Evolutionary conservation across 345 rosid species (phyloP).

Genomic region (Boechera retrofracta): DNA sequence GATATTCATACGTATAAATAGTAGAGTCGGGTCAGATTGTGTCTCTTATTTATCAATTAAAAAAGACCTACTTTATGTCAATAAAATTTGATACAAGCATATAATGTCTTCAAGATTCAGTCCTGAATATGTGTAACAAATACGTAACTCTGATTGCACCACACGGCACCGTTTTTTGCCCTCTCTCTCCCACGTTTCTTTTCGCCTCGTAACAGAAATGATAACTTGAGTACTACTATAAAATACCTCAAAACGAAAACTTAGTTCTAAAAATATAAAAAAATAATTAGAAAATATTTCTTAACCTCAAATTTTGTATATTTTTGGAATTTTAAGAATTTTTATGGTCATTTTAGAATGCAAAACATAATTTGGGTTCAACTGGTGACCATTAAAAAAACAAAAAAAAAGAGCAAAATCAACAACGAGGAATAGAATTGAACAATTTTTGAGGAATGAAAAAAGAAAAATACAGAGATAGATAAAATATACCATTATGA

Average conservation of each 20-base stretch:
- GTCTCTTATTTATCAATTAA: background rate
- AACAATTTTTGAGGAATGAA: too few species aligned
- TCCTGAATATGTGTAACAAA: slow-evolving; percentile 15
- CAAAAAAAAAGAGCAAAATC: too few species aligned
- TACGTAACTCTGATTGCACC: slow-evolving; percentile 26
- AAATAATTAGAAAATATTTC: background rate
- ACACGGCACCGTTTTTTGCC: slow-evolving; percentile 11
- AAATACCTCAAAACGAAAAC: background rate
- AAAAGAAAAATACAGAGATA: too few species aligned
- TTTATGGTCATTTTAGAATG: background rate
- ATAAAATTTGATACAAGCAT: background rate
- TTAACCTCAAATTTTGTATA: background rate
- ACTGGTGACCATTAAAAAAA: too few species aligned
- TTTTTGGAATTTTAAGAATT: background rate
- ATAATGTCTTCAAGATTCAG: background rate
- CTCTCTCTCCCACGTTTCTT: slow-evolving; percentile 26
- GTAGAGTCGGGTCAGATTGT: slow-evolving; percentile 31
- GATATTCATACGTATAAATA: slow-evolving; percentile 22
- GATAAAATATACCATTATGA: too few species aligned
- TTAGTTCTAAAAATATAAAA: background rate
- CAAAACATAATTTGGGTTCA: background rate
- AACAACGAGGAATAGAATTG: too few species aligned
- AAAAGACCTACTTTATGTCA: background rate
- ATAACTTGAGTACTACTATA: slow-evolving; percentile 7
- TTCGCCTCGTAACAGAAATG: slow-evolving; percentile 32